Base-by-base conservation (phyloP, 371 early-diverging fungal genomes). In the Nematocida sp. region DNA sequence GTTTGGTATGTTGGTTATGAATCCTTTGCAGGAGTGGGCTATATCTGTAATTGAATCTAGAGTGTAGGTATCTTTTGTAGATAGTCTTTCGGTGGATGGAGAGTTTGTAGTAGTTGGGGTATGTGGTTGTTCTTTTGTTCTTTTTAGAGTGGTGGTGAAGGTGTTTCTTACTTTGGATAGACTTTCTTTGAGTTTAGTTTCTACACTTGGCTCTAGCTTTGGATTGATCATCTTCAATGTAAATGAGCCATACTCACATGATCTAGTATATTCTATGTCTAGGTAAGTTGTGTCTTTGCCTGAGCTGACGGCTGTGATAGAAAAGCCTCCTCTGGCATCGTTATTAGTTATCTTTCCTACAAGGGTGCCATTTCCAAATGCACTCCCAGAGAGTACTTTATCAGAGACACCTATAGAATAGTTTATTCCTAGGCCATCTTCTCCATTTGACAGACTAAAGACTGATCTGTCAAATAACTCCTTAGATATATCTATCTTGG, bases 401-500 rank as follows among this genome's bases (percentile, higher is more conserved):
- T 45, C 29, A n/a, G 25, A 3, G 1, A 19, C 32, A 2, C 38
- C 43, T 32, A 70, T 7, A 2, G 60, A n/a, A 49, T 70, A 70
- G 58, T 70, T 70, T 40, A 57, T 21, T 34, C 57, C 60, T 31
- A 70, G 2, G 7, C 74, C 74, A 29, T 31, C 35, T 13, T 70
- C 74, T 32, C 47, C 45, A 38, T 70, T 70, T 11, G 60, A 58
- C 3, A 70, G 27, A 31, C 60, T 29, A 34, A 70, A 32, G 23
- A 52, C 29, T 4, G 61, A 48, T 9, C 41, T 57, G 4, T 29
- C 32, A n/a, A 48, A 32, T 2, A 70, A 9, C 25, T 37, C 61
- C 34, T 70, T 70, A n/a, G 57, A 34, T 19, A 70, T 47, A 37
- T 70, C 74, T 43, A 70, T 29, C 61, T 70, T 70, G 7, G 46